Evolutionary conservation across 2,329 filamentous ascomycete species (phyloP).

Genomic region (Trichoderma asperellum): DNA sequence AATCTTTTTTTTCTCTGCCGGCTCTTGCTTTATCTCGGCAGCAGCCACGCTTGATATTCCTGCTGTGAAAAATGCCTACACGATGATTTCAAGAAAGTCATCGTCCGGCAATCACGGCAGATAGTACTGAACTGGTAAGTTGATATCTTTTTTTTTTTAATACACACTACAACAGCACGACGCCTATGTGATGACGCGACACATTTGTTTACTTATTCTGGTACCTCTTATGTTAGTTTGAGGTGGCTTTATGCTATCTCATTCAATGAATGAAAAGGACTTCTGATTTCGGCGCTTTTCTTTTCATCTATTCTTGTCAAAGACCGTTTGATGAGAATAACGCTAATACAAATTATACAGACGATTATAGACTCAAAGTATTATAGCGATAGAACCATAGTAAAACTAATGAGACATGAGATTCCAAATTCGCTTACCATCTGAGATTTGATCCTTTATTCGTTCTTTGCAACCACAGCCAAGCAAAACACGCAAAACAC

Average conservation of each 20-base stretch:
- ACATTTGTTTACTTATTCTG: slow-evolving; percentile 72
- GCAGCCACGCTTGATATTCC: too few species aligned
- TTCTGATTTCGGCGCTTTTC: slow-evolving; percentile 64
- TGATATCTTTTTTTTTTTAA: slow-evolving; percentile 25
- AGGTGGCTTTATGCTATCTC: slow-evolving; percentile 37
- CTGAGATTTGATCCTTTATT: slow-evolving; percentile 12
- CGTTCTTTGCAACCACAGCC: slow-evolving; percentile 17
- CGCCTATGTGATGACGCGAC: slow-evolving; percentile 69
- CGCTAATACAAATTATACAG: slow-evolving; percentile 21
- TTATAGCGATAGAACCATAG: slow-evolving; percentile 23
- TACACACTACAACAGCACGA: background rate
- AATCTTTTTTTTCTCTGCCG: background rate
- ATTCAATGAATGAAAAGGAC: slow-evolving; percentile 82
- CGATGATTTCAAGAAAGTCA: background rate
- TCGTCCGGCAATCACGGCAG: background rate
- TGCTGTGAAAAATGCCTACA: background rate
- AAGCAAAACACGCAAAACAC: slow-evolving; percentile 8
- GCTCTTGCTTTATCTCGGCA: background rate
- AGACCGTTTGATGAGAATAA: slow-evolving; percentile 3
- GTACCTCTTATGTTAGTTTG: slow-evolving; percentile 95
- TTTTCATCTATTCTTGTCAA: background rate
- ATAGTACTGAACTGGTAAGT: slow-evolving; percentile 41
- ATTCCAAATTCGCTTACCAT: slow-evolving; percentile 24
- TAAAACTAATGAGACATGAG: slow-evolving; percentile 25
- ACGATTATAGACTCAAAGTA: background rate